These are phyloP conservation scores for Miscanthus sacchariflorus DNA, from an alignment of 202 grass and related monocot genomes.

Conservation along the genomic window DNA sequence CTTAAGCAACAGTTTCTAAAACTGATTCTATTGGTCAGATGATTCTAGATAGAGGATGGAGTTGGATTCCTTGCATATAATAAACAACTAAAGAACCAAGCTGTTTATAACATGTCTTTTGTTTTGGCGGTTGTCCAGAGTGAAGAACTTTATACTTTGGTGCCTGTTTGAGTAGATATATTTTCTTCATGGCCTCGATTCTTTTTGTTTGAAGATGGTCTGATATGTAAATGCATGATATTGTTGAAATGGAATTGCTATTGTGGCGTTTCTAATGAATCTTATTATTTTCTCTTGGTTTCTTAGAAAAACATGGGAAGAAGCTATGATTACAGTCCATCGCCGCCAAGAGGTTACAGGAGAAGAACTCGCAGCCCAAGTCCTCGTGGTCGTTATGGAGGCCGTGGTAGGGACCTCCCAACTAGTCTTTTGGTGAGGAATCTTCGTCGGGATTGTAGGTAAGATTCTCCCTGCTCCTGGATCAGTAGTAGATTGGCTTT, in stretches of 20 bases:
- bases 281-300: not conserved
- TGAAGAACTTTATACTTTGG: not conserved
- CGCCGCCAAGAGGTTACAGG: slow-evolving; percentile 73
- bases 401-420: slow-evolving; percentile 66
- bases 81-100: not conserved
- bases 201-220: not conserved
- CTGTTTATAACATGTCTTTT: not conserved
- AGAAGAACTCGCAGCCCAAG: slow-evolving; percentile 82
- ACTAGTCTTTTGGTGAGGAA: slow-evolving; percentile 94
- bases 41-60: not conserved
- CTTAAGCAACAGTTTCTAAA: not conserved
- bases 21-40: not conserved
- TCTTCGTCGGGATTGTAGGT: slow-evolving; percentile 91
- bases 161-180: not conserved
- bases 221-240: not conserved
- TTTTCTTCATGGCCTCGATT: not conserved
- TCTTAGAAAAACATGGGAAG: slow-evolving; percentile 64
- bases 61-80: not conserved
- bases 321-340: slow-evolving; percentile 74
- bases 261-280: not conserved
- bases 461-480: slow-evolving; percentile 6
- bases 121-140: too few relatives aligned
- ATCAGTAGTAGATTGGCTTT: not conserved
- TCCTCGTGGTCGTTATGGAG: slow-evolving; percentile 62
- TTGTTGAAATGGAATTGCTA: not conserved